Conservation (phyloP, 768 basidiomycete species). For the Lenzites betulinus region DNA sequence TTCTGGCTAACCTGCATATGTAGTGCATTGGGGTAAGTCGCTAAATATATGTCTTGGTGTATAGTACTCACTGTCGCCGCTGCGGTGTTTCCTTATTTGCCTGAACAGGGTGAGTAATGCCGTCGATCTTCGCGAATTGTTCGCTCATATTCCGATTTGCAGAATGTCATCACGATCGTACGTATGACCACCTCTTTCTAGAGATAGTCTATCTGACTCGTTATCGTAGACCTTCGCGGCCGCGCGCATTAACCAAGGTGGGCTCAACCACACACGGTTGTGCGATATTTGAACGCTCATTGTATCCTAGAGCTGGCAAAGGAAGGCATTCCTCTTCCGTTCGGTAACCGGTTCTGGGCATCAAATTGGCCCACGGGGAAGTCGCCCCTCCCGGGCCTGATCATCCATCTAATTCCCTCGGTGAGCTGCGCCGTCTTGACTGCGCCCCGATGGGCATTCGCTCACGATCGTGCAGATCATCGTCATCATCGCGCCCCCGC, state of each 20-base stretch:
- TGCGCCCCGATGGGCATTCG: not conserved
- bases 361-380: conserved; percentile 63
- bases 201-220: not conserved
- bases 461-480: conserved; percentile 38
- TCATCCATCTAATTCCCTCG: conserved; percentile 57
- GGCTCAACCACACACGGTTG: not conserved
- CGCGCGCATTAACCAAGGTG: conserved; percentile 53
- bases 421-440: conserved; percentile 25
- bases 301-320: conserved; percentile 51
- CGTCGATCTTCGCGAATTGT: not conserved
- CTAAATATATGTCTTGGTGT: not conserved
- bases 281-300: not conserved
- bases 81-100: conserved; percentile 43
- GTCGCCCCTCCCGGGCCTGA: conserved; percentile 56
- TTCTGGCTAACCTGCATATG: not conserved
- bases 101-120: conserved; percentile 14
- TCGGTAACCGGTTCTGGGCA: conserved; percentile 61
- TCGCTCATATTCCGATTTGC: not conserved
- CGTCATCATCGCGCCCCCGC: conserved; percentile 56
- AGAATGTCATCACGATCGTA: conserved; percentile 31
- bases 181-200: not conserved
- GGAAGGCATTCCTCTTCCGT: conserved; percentile 62
- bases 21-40: conserved; percentile 40
- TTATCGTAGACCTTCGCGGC: conserved; percentile 48
- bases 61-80: conserved; percentile 24